phyloP scores from a whole-genome alignment of 1,284 basidiomycete species.

The Leccinum fallax region DNA sequence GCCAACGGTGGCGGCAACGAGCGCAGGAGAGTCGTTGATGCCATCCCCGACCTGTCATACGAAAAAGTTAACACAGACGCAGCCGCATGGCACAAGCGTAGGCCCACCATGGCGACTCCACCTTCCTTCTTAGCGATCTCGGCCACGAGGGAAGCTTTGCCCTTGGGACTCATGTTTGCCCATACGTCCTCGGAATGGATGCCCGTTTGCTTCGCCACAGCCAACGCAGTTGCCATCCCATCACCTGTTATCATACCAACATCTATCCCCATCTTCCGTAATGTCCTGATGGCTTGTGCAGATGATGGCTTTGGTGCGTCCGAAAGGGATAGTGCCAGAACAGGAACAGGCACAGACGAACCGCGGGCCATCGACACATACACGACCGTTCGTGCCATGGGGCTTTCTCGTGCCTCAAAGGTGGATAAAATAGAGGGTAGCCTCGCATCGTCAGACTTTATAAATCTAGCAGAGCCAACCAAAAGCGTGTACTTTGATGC shows the following conservation, averaged over 20 bases:
- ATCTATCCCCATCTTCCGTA: conserved; percentile 86
- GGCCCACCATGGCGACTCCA: conserved; percentile 84
- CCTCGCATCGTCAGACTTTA: conserved; percentile 51
- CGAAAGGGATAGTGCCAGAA: conserved; percentile 77
- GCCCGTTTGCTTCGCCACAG: conserved; percentile 86
- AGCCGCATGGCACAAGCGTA: not conserved
- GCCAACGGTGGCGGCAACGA: conserved; percentile 93
- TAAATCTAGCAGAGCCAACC: conserved; percentile 77
- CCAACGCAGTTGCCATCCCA: conserved; percentile 69
- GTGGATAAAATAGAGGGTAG: conserved; percentile 59
- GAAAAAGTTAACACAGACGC: conserved; percentile 4
- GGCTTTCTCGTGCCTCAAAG: conserved; percentile 72
- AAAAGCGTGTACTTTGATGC: conserved; percentile 57
- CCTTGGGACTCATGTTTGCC: conserved; percentile 90
- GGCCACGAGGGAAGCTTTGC: conserved; percentile 82
- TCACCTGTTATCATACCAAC: conserved; percentile 94
- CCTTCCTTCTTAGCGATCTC: conserved; percentile 74
- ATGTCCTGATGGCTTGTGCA: conserved; percentile 74
- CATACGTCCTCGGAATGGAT: conserved; percentile 81
- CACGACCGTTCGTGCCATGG: conserved; percentile 81
- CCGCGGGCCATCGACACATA: conserved; percentile 66
- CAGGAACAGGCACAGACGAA: conserved; percentile 47
- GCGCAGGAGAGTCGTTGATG: conserved; percentile 97
- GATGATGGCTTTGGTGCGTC: conserved; percentile 87
- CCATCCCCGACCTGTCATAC: conserved; percentile 88